Evolutionary conservation across 345 rosid genomes (phyloP), one percentile per base, ranked within the genome.

Genomic region (Rhizophora mangle): DNA sequence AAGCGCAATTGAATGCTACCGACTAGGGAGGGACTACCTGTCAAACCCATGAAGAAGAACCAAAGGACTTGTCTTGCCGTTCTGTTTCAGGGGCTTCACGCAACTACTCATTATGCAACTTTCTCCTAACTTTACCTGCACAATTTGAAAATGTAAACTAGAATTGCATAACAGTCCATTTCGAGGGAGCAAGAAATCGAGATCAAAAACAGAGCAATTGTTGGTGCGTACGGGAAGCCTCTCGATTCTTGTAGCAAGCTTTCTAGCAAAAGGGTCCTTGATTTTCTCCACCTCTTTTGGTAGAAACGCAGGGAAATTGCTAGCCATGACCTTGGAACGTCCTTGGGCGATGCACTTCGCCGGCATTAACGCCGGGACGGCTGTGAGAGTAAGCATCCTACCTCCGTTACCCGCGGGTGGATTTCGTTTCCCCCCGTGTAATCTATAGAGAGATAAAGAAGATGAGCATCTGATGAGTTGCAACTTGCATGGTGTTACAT

Each of bases 1-100:
- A 43, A 43, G 18, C 19, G 49, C 49, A 43, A 43, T 43, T 43
- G 49, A 43, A 43, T 43, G 49, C 49, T 13, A 37, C 43, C 43
- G 9, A 37, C 43, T 24, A 32, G 15, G 32, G 62, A 49, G 24
- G 21, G 43, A 15, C 20, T 30, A 89, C 97, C 97, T 91, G 85
- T 94, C 99, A 78, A 94, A 94, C 34, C 97, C 95, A 26, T 95
- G 99, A 0, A 92, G 91, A 58, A 91, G 99, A 74, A 95, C 92
- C 76, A 89, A 80, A 0, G 93, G 96, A 73, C 60, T 85, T 22
- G 78, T 74, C 53, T 83, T 74, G 55, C 80, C 72, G 55, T 78
- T 86, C 78, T 70, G 77, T 37, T 72, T 49, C 63, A 72, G 15
- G 27, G 97, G 96, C 83, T 80, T 90, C 82, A 88, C 93, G 68